Conservation (phyloP, 164 flowering plant genomes). For the Vitis rotundifolia region DNA sequence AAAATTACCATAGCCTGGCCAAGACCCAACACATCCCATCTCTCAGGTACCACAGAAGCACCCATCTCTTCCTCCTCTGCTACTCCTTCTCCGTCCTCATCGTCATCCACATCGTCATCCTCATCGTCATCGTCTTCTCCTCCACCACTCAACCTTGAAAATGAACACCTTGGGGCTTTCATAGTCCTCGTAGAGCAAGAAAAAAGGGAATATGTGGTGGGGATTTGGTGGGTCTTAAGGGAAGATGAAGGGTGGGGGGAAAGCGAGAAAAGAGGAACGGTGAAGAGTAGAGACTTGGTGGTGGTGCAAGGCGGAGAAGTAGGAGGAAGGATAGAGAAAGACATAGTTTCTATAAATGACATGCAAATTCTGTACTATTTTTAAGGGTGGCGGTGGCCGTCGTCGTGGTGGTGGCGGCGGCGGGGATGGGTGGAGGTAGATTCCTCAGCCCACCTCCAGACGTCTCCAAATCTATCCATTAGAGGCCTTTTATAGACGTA, state of each 20-base stretch:
- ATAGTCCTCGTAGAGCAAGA: slow-evolving; percentile 5
- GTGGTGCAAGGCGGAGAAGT: not conserved
- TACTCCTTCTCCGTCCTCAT: slow-evolving; percentile 22
- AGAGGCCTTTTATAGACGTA: too few relatives aligned
- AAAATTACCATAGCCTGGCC: slow-evolving; percentile 91
- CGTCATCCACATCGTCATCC: slow-evolving; percentile 34
- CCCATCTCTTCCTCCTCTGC: slow-evolving; percentile 11
- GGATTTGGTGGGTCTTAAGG: not conserved
- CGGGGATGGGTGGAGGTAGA: too few relatives aligned
- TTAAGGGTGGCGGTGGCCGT: too few relatives aligned
- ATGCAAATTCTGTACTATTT: too few relatives aligned
- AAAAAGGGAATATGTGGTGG: not conserved
- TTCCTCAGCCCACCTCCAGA: too few relatives aligned
- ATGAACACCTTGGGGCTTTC: not conserved
- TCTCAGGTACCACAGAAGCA: slow-evolving; percentile 42
- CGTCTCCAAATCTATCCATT: too few relatives aligned
- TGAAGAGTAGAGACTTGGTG: not conserved
- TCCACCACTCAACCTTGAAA: not conserved
- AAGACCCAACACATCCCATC: slow-evolving; percentile 92
- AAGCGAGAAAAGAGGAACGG: slow-evolving; percentile 11
- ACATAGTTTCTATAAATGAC: slow-evolving; percentile 2
- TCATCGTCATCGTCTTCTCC: slow-evolving; percentile 10
- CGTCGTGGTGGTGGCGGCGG: too few relatives aligned
- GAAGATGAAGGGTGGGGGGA: not conserved
- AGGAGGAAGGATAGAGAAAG: slow-evolving; percentile 13